Evolutionary conservation across 2,329 filamentous ascomycete species (phyloP).

Genomic region (Curvularia sp.): DNA sequence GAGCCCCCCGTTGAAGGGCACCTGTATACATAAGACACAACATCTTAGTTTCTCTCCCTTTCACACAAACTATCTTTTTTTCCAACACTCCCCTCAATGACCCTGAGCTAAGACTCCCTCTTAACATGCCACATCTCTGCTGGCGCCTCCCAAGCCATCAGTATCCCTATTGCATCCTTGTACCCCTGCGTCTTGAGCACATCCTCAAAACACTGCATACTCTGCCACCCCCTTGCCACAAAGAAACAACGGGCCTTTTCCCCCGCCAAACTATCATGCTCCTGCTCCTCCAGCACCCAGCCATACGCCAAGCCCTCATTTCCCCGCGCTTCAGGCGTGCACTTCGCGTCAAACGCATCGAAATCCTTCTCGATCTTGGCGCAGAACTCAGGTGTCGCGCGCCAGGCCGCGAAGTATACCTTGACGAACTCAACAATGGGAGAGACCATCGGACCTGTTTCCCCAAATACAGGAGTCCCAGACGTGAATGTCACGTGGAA

Average conservation of each 20-base stretch:
- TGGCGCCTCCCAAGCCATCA: conserved; percentile 9
- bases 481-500: conserved; percentile 1
- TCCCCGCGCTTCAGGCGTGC: background rate
- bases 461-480: background rate
- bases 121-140: conserved; percentile 12
- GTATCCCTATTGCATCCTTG: conserved; percentile 3
- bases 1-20: conserved; percentile 18
- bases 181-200: conserved; percentile 1
- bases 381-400: background rate
- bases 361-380: conserved; percentile 1
- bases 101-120: conserved; percentile 2
- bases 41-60: too few species aligned
- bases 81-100: background rate
- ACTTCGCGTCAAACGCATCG: background rate
- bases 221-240: conserved; percentile 14
- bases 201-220: conserved; percentile 14
- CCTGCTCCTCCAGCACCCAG: conserved; percentile 14
- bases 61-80: too few species aligned
- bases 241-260: conserved; percentile 6
- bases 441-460: conserved; percentile 1
- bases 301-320: conserved; percentile 4
- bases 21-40: conserved; percentile 15
- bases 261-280: conserved; percentile 7
- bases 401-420: background rate
- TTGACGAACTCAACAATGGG: conserved; percentile 15